Evolutionary conservation across 2,329 filamentous ascomycete species (phyloP), one percentile per base, ranked within the genome.

Genomic region (Orbilia oligospora): DNA sequence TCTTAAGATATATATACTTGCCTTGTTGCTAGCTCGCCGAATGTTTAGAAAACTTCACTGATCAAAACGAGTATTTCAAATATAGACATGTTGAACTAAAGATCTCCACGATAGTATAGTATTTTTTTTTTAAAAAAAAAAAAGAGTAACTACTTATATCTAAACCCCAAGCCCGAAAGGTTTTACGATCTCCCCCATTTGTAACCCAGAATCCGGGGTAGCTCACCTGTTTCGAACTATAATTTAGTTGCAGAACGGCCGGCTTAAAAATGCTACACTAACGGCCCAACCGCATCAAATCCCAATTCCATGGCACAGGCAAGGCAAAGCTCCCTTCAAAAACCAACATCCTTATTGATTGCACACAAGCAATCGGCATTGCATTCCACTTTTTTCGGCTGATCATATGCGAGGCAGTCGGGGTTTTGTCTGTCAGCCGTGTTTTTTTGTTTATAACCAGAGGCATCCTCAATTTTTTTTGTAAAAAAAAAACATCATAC

Each of bases 181-280:
- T n/a, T n/a, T n/a, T n/a, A n/a, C n/a, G n/a, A n/a, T n/a, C n/a
- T n/a, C n/a, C n/a, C n/a, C n/a, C n/a, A n/a, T n/a, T n/a, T n/a
- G n/a, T n/a, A n/a, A n/a, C n/a, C 27, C 18, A 38, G 22, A 61
- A 61, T 61, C 55, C 55, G 55, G 55, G 55, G 55, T 61, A 61
- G 36, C 55, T 61, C 27, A 38, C 33, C 33, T n/a, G 3, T 44
- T 38, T 36, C 16, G n/a, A 56, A 56, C 27, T 36, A 36, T 36
- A 36, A 36, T 20, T 24, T 38, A 41, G n/a, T 58, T 58, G 18
- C 12, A 44, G 33, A 44, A 44, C n/a, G 55, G 16, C 36, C 55
- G 55, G 55, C 55, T 61, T 61, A 41, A 61, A 58, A 61, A 61
- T 61, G 33, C 18, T n/a, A 44, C 33, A 44, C 55, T 41, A 61